A percentile compares a stretch with the other conserved stretches of the same genome.
Conservation (phyloP, 228 moss, liverwort and hornwort species). For the Sphagnum fallax region DNA sequence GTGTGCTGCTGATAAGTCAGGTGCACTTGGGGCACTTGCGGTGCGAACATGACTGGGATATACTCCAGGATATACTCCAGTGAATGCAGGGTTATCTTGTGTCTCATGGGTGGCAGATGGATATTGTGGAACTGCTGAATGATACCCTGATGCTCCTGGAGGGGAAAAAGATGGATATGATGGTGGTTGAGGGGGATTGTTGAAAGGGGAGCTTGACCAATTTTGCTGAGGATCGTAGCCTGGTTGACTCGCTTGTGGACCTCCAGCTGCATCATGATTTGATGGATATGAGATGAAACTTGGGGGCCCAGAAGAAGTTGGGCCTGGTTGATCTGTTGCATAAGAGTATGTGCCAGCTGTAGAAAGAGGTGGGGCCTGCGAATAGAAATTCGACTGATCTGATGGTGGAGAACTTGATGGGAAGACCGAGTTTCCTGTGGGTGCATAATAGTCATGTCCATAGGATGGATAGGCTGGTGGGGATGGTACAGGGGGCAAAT, state of each 20-base stretch:
- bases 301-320: no score
- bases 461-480: slow-evolving; percentile 59
- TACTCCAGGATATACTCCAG: slow-evolving; percentile 20
- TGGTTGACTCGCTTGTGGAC: no score
- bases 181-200: no score
- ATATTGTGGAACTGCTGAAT: slow-evolving; percentile 23
- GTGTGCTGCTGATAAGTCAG: slow-evolving; percentile 32
- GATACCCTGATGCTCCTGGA: slow-evolving; percentile 32
- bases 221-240: no score
- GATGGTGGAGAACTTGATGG: slow-evolving; percentile 35
- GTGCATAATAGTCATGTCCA: slow-evolving; percentile 33
- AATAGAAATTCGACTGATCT: slow-evolving; percentile 29
- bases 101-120: slow-evolving; percentile 12
- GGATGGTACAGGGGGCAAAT: slow-evolving; percentile 77
- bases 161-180: slow-evolving; percentile 32
- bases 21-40: slow-evolving; percentile 38
- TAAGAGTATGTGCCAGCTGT: slow-evolving; percentile 31
- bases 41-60: slow-evolving; percentile 27
- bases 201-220: no score
- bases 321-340: slow-evolving; percentile 45
- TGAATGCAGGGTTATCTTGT: slow-evolving; percentile 11
- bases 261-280: no score
- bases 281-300: no score
- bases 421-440: slow-evolving; percentile 26
- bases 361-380: slow-evolving; percentile 16